Base-by-base conservation (phyloP, 352 stramenopile species). In the Phytophthora vignae region DNA sequence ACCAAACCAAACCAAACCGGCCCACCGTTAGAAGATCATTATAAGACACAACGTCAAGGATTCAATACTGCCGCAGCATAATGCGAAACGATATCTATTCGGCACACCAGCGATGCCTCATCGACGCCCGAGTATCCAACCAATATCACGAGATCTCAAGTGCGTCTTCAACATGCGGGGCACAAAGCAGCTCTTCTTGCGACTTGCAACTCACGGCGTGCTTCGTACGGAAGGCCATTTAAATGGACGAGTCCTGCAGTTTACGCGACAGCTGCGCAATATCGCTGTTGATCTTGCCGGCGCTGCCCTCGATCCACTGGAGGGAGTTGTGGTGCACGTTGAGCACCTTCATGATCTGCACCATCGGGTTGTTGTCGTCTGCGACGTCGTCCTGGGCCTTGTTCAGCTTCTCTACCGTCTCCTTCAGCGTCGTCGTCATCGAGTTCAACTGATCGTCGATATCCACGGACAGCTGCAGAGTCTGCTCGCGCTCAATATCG, bases 301-400 rank as follows among this genome's bases (percentile, higher is more conserved):
- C 82, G 74, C 89, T 95, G 57, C 75, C 71, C 71, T 96, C 90
- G 67, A 96, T 88, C 90, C 90, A 96, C 63, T 94, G 80, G 15
- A 96, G 79, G 55, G 90, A 96, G 79, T 94, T 92, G 78, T 96
- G 88, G 81, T 96, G 90, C 55, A 96, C 90, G 54, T 96, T 96
- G 6, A 96, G 82, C 50, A 96, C 87, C 71, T 95, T 96, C 80
- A 96, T 92, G 78, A 96, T 94, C 77, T 96, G 90, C 64, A 93
- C 87, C 54, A 95, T 78, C 25, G 89, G 87, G 66, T 96, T 93
- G 62, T 71, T 88, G 22, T 93, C 83, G 57, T 96, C 87, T 15
- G 82, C 74, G 14, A 78, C 79, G 29, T 94, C 84, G 19, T 90
- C 76, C 55, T 94, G 85, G 10, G 88, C 88, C 75, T 92, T 91